Evolutionary conservation across 768 basidiomycete genomes (phyloP).

Genomic region (Phaeotremella skinneri): DNA sequence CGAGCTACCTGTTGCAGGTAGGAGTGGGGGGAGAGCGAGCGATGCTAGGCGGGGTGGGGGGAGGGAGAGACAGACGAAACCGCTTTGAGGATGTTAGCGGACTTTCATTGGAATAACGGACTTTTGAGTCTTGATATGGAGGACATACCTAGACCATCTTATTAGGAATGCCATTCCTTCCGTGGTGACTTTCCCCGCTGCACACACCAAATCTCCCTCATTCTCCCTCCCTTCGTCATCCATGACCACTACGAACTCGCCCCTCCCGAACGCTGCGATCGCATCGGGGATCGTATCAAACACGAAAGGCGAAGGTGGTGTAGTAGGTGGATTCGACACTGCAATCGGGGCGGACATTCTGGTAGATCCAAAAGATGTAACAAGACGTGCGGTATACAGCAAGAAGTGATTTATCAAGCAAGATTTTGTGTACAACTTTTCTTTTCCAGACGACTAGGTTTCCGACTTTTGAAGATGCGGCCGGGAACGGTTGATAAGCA

Average conservation of each 20-base stretch:
- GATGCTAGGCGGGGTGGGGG: constrained; percentile 70
- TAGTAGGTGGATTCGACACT: constrained; percentile 15
- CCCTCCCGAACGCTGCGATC: constrained; percentile 67
- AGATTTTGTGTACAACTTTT: too few species aligned
- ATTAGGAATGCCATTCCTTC: constrained; percentile 99
- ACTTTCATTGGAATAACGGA: background rate
- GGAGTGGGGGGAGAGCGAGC: constrained; percentile 67
- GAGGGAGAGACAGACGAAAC: constrained; percentile 87
- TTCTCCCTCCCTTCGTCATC: constrained; percentile 96
- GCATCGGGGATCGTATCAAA: constrained; percentile 83
- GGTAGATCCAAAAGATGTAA: too few species aligned
- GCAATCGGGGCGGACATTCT: constrained; percentile 38
- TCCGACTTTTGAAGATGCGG: background rate
- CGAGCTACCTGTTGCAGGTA: constrained; percentile 40
- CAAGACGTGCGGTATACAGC: too few species aligned
- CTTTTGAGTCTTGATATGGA: background rate
- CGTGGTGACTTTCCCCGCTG: constrained; percentile 77
- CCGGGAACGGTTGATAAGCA: constrained; percentile 5
- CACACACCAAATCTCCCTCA: constrained; percentile 92
- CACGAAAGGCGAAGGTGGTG: constrained; percentile 41
- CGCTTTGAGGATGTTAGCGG: constrained; percentile 57
- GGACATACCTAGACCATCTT: constrained; percentile 93
- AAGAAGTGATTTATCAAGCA: too few species aligned
- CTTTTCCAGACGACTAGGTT: too few species aligned
- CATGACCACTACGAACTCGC: constrained; percentile 95